Percentiles rank a stretch among this genome's conserved stretches.
Evolutionary conservation across 139 green algal genomes (phyloP).

Genomic region (Diplosphaera chodatii): DNA sequence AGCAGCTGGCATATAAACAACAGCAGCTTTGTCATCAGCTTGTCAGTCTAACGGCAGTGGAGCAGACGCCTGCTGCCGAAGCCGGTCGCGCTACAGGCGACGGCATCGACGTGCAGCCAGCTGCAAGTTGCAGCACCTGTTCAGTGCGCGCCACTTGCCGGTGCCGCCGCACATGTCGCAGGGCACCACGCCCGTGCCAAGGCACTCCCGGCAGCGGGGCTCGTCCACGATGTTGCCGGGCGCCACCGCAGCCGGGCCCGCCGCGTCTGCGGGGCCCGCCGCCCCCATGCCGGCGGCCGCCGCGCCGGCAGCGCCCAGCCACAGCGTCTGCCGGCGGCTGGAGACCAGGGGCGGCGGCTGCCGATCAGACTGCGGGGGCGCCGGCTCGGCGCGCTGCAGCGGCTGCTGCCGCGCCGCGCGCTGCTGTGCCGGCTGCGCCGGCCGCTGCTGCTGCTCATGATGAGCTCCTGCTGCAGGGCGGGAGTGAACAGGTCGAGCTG

Average conservation of each 20-base stretch:
- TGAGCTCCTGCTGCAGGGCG: background rate
- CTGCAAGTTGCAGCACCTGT: conserved; percentile 2
- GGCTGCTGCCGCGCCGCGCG: background rate
- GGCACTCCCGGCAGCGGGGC: conserved; percentile 70
- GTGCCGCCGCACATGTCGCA: conserved; percentile 99
- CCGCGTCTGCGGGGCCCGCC: background rate
- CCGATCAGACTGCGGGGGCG: background rate
- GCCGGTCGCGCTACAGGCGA: too few species aligned
- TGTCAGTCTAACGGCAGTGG: too few species aligned
- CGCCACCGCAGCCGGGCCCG: background rate
- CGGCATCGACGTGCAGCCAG: background rate
- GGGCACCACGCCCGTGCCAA: conserved; percentile 61
- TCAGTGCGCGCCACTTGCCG: conserved; percentile 95
- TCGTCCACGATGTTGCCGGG: background rate
- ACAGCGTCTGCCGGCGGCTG: background rate
- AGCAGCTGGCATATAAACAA: too few species aligned
- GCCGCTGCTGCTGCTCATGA: background rate
- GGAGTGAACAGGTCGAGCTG: background rate
- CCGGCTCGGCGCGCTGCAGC: background rate
- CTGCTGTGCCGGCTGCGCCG: background rate
- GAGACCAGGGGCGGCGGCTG: background rate
- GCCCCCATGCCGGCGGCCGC: background rate
- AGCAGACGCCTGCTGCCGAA: too few species aligned
- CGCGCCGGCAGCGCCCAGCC: background rate
- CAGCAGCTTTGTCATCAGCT: too few species aligned